Evolutionary conservation across 257 asterid species (phyloP), one percentile per base, ranked within the genome.

Genomic region (Marsdenia floribunda): DNA sequence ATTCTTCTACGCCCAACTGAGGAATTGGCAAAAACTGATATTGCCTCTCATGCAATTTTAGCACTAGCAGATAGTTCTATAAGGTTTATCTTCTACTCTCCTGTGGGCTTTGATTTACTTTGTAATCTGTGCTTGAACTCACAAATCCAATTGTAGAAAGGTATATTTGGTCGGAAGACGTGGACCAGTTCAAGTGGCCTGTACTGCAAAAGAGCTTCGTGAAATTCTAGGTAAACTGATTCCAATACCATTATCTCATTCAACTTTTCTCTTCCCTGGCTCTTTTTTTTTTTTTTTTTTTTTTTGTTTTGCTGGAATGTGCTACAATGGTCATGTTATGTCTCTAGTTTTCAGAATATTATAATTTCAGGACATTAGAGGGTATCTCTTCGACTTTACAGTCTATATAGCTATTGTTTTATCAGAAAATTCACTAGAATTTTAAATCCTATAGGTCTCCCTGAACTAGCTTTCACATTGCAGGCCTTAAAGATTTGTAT

Each of bases 81-180:
- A 77, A 92, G 98, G 98, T 92, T 29, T 66, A 75, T 71, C 50
- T 72, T 80, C 73, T 63, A 50, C 64, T 59, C 53, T 71, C 13
- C 29, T 68, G 35, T 7, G n/a, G 35, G 14, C 10, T 59, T 66
- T 52, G 50, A 58, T 71, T 71, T 77, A 24, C 22, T 15, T 29
- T 68, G 73, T 47, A 29, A 35, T 59, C 71, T 69, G 44, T 66
- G 52, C 50, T 75, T 72, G 73, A 73, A 53, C 57, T 76, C 42
- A 68, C 74, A 59, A 77, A 46, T 73, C 49, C 52, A 26, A 74
- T 70, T 76, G 78, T 81, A 94, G 99, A 89, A 94, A 88, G 83
- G 97, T 94, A 47, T 94, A 84, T 87, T 81, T 94, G 85, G 96
- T 94, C 76, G 99, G 99, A 80, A 88, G 99, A 80, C 97, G 98